Percentiles rank a stretch among this genome's conserved stretches.
These are phyloP conservation scores for Sarcodon aspratus DNA, from an alignment of 768 basidiomycete species.

Conservation along the genomic window DNA sequence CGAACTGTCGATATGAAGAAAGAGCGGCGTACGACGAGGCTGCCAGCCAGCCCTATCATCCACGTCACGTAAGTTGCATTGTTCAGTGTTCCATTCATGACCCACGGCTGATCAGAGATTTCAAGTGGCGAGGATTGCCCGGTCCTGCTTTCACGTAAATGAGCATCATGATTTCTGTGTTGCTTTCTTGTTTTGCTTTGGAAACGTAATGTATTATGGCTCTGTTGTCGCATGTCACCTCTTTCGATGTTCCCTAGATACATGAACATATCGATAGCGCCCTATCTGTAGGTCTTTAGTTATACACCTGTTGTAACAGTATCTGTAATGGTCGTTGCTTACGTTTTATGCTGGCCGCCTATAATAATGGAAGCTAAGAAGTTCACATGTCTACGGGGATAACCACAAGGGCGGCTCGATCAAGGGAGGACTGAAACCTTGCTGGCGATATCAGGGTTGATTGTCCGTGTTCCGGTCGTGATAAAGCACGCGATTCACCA, in stretches of 20 bases:
- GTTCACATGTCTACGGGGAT: no score
- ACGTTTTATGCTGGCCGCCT: no score
- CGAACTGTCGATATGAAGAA: slow-evolving; percentile 22
- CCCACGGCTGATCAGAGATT: not conserved
- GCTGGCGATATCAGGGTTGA: no score
- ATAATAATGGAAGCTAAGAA: no score
- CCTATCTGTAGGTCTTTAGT: no score
- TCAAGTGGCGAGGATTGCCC: slow-evolving; percentile 24
- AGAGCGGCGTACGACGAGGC: slow-evolving; percentile 17
- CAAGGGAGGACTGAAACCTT: no score
- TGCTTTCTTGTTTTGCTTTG: not conserved
- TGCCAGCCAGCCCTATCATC: slow-evolving; percentile 22
- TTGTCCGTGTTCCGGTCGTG: slow-evolving; percentile 3
- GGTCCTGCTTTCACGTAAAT: slow-evolving; percentile 18
- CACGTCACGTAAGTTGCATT: slow-evolving; percentile 16
- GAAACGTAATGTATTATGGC: no score
- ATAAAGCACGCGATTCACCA: slow-evolving; percentile 71
- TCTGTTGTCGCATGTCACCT: not conserved
- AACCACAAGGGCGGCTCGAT: no score
- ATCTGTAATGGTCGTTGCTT: no score
- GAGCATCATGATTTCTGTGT: not conserved
- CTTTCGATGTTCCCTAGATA: not conserved
- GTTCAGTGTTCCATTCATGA: not conserved
- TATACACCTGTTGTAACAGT: no score
- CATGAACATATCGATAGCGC: not conserved